Base-by-base conservation (phyloP, 345 rosid genomes). In the Excoecaria agallocha region DNA sequence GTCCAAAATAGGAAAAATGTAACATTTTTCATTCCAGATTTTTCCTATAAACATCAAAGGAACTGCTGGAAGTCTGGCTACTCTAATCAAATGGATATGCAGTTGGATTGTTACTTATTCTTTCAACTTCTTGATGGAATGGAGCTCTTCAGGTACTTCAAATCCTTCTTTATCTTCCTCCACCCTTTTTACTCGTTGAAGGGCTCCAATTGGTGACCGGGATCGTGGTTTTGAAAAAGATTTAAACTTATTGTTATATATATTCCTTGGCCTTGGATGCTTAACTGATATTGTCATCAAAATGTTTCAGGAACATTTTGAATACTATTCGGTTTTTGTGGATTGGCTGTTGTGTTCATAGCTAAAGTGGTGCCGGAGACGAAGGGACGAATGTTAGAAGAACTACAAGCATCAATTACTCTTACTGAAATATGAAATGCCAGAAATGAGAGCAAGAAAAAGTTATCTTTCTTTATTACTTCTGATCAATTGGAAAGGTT, bases 11-110 rank as follows among this genome's bases (percentile, higher is more conserved):
- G n/a, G 9, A 37, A 37, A 62, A 37, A 46, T n/a, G 19, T 37
- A 20, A 8, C 24, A 22, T 22, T 45, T 9, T 59, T 11, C 24
- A 51, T 71, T 57, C 56, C 82, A 93, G 97, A 86, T 93, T 75
- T 90, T 93, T 66, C 97, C 94, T 1, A 88, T 89, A 70, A 90
- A 87, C 75, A 80, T 91, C 80, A 93, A 90, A 70, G 97, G 70
- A 0, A 81, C 87, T 49, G 93, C 96, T 38, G 97, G 97, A 59
- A 93, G 95, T 75, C 79, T 93, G 16, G 91, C 89, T 80, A 86
- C 90, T 43, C 69, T 93, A 66, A 85, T 87, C n/a, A 91, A 88
- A 81, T 91, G 98, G 98, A 78, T 85, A 46, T 81, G 89, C 17
- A 85, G 91, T 62, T 91, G 97, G 98, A 82, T 91, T 39, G 75